Evolutionary conservation across 306 rosid species (phyloP).

Genomic region (Adenanthera pavonina): DNA sequence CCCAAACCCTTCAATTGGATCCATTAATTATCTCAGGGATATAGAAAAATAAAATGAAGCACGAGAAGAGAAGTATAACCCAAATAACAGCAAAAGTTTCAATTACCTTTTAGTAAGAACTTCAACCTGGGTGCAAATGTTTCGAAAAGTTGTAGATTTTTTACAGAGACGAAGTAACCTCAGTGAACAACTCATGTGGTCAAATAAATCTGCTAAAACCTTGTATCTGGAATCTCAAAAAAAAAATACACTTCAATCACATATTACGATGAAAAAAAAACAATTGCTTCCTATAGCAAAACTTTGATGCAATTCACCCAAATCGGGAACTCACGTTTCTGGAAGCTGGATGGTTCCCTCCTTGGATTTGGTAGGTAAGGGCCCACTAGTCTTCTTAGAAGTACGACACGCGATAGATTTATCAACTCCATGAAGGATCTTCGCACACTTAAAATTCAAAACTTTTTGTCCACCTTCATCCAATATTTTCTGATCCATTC

Average conservation of each 20-base stretch:
- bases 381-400: conserved; percentile 58
- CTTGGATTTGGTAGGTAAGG: conserved; percentile 36
- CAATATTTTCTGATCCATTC: conserved; percentile 45
- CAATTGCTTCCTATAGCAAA: not conserved
- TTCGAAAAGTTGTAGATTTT: conserved; percentile 58
- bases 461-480: conserved; percentile 27
- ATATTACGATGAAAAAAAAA: not conserved
- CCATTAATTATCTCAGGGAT: conserved; percentile 10
- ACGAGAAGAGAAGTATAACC: not conserved
- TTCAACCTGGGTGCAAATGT: conserved; percentile 59
- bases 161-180: conserved; percentile 57
- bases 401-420: conserved; percentile 55
- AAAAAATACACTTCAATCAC: conserved; percentile 16
- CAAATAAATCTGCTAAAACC: conserved; percentile 52
- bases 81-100: not conserved
- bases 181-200: conserved; percentile 58
- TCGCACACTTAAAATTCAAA: conserved; percentile 29
- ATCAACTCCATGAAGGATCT: conserved; percentile 38
- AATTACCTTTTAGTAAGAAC: conserved; percentile 60
- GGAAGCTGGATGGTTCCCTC: conserved; percentile 47
- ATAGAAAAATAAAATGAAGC: not conserved
- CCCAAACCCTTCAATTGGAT: not conserved
- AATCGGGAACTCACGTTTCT: conserved; percentile 48
- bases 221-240: conserved; percentile 48
- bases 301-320: not conserved